Percentiles rank a stretch among this genome's conserved stretches.
Conservation (phyloP, 768 basidiomycete species). For the Termitomyces sp. region DNA sequence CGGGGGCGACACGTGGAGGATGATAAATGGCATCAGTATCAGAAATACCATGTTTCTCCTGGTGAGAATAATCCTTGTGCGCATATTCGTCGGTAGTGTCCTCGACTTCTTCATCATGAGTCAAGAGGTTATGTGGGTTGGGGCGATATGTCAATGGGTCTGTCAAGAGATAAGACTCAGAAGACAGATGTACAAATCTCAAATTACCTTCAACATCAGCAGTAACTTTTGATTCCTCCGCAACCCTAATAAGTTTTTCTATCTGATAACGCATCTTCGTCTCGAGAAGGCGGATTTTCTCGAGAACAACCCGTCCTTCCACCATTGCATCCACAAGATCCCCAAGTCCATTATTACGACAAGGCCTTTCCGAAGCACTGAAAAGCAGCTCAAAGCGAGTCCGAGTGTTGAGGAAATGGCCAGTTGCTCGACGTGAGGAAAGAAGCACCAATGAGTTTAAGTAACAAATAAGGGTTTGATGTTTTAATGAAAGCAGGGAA, state of each 20-base stretch:
- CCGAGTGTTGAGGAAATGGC: conserved; percentile 53
- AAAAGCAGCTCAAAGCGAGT: conserved; percentile 48
- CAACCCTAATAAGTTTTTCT: conserved; percentile 82
- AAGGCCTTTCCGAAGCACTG: conserved; percentile 39
- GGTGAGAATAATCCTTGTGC: background rate
- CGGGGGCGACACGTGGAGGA: conserved; percentile 84
- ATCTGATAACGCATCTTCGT: conserved; percentile 91
- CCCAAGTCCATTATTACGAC: conserved; percentile 55
- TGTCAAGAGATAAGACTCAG: conserved; percentile 22
- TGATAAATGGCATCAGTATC: conserved; percentile 56
- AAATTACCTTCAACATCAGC: conserved; percentile 50
- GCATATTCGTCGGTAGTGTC: conserved; percentile 12
- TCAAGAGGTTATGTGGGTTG: conserved; percentile 72
- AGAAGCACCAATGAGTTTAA: conserved; percentile 78
- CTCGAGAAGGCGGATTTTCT: conserved; percentile 85
- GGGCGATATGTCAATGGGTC: conserved; percentile 92
- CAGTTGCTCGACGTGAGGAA: conserved; percentile 61
- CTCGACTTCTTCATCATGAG: conserved; percentile 23
- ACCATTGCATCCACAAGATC: conserved; percentile 79
- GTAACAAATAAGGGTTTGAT: conserved; percentile 79
- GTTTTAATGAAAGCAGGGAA: conserved; percentile 85
- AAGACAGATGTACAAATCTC: background rate
- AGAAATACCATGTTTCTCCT: background rate
- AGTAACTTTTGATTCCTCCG: conserved; percentile 51
- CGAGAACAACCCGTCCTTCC: conserved; percentile 76